Evolutionary conservation across 1,284 basidiomycete species (phyloP).

Genomic region (Puccinia triticina): DNA sequence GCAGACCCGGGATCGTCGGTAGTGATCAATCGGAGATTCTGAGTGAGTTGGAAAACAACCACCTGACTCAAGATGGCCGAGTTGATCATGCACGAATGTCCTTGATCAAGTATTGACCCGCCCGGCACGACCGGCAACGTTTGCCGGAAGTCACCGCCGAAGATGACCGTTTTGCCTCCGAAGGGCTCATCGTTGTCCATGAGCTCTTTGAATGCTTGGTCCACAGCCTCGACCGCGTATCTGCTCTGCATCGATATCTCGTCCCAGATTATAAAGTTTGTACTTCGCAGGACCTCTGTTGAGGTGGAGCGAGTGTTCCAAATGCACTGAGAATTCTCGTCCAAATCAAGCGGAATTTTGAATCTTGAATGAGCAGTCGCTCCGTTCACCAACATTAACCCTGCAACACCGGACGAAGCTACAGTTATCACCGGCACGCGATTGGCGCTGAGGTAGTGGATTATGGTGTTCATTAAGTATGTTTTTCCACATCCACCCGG

Average conservation of each 20-base stretch:
- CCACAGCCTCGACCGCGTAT: conserved; percentile 14
- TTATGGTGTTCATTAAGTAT: no score
- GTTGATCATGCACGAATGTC: not conserved
- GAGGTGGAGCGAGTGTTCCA: not conserved
- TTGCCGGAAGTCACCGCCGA: no score
- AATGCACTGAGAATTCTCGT: not conserved
- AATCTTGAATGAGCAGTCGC: conserved; percentile 63
- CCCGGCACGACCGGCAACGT: not conserved
- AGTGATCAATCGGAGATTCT: not conserved
- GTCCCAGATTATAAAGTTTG: conserved; percentile 15
- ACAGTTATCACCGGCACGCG: not conserved
- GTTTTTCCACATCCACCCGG: no score
- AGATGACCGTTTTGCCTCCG: conserved; percentile 8
- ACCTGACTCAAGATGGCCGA: not conserved
- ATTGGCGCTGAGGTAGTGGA: not conserved
- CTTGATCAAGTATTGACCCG: not conserved
- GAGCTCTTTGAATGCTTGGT: not conserved
- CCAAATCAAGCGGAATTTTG: conserved; percentile 61
- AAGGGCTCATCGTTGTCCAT: not conserved
- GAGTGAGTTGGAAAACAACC: not conserved
- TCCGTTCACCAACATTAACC: conserved; percentile 62
- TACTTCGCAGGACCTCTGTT: not conserved
- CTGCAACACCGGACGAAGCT: conserved; percentile 63
- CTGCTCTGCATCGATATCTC: conserved; percentile 24
- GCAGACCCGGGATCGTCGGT: not conserved